Evolutionary conservation across 1,284 basidiomycete genomes (phyloP), one percentile per base, ranked within the genome.

Genomic region (Fomitopsis betulina): DNA sequence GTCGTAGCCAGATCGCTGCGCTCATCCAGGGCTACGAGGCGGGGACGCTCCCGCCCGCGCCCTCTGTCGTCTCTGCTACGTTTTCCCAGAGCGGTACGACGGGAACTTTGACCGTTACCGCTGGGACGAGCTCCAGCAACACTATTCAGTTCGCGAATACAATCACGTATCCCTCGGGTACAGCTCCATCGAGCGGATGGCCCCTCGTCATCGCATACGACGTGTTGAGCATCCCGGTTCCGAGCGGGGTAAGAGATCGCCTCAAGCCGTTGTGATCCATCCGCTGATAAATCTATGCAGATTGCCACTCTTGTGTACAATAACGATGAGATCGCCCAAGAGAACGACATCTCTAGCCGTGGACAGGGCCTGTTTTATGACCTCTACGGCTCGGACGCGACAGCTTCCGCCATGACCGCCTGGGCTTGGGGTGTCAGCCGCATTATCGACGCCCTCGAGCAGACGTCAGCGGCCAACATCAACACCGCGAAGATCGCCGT

Each of bases 391-490:
- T 66, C 63, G 53, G 65, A 63, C 59, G 73, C 75, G 50, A 76
- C 73, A 33, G 81, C 81, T 2, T 71, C 72, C 58, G 79, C 81
- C 10, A 78, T 83, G 77, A 80, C 73, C 9, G 81, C 82, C 0
- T 84, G 82, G 82, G 76, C 77, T 1, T 84, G 82, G 81, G 81
- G 77, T 58, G 76, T 82, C 54, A 75, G 75, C 59, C 78, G 81
- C 43, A 77, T 84, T 67, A 80, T 84, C 64, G 82, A 83, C 63
- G 80, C 74, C 13, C 75, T 84, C 57, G 78, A 81, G 66, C 62
- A 60, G 30, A 79, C 74, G 3, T 75, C 79, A 9, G 59, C 67
- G 23, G 70, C 76, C 7, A 72, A 75, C 37, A 78, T 84, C 70
- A 75, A 83, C 66, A 66, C 76, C 23, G 66, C 68, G 53, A 73